Conservation (phyloP, 139 green algal genomes). For the Eudorina sp. region DNA sequence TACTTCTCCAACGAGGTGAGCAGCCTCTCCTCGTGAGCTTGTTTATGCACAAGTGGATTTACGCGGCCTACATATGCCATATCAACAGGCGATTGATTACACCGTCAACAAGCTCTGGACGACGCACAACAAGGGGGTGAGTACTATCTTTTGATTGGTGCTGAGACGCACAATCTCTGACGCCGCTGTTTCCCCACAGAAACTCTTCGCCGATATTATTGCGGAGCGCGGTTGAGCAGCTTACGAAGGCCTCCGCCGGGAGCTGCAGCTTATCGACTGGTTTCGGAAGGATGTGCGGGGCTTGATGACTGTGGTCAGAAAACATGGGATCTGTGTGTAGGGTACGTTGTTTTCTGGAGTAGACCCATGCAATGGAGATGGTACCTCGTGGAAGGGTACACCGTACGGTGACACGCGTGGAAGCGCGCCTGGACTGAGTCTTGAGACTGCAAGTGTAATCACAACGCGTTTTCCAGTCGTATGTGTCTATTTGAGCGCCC, state of each 20-base stretch:
- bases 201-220: slow-evolving; percentile 43
- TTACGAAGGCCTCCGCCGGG: background rate
- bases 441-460: too few relatives aligned
- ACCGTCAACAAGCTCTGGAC: slow-evolving; percentile 54
- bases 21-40: background rate
- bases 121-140: slow-evolving; percentile 60
- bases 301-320: too few relatives aligned
- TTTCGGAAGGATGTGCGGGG: background rate
- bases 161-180: background rate
- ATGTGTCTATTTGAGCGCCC: too few relatives aligned
- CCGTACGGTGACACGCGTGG: too few relatives aligned
- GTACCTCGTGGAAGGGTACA: too few relatives aligned
- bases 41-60: background rate
- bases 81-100: slow-evolving; percentile 56
- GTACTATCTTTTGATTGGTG: background rate
- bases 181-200: background rate
- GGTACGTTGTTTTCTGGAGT: too few relatives aligned
- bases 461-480: too few relatives aligned
- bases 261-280: background rate
- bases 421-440: too few relatives aligned
- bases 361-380: too few relatives aligned
- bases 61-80: background rate
- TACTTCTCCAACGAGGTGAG: slow-evolving; percentile 70
- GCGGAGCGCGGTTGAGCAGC: slow-evolving; percentile 28
- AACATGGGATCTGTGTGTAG: too few relatives aligned